These are phyloP conservation scores for Juglanconis sp. DNA, from an alignment of 2,329 filamentous ascomycete genomes.

Conservation along the genomic window DNA sequence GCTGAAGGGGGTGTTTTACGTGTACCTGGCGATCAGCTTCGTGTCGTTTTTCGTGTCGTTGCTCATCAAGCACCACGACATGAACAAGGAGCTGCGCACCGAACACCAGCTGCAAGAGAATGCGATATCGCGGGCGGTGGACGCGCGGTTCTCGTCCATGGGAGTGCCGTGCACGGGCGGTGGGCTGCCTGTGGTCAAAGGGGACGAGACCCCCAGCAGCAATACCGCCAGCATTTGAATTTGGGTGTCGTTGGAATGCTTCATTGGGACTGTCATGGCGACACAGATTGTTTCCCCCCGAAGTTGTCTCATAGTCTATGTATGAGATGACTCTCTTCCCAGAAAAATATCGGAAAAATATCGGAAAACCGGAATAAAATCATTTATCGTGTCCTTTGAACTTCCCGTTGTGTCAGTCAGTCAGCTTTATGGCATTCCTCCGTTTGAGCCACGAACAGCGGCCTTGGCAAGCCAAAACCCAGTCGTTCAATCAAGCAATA, in stretches of 20 bases:
- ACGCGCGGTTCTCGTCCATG: constrained; percentile 4
- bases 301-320: too few species aligned
- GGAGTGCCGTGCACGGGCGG: neutral
- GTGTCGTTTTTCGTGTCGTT: constrained; percentile 49
- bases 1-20: constrained; percentile 51
- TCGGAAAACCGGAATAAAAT: too few species aligned
- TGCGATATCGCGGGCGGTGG: constrained; percentile 11
- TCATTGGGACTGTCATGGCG: neutral
- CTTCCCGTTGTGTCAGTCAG: too few species aligned
- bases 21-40: constrained; percentile 48
- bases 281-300: neutral
- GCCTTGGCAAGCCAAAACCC: neutral
- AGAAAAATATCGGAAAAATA: too few species aligned
- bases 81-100: constrained; percentile 45
- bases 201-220: neutral
- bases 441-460: neutral
- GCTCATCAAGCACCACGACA: constrained; percentile 46
- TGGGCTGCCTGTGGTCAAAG: neutral
- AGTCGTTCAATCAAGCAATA: neutral
- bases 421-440: neutral
- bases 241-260: neutral
- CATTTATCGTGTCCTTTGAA: too few species aligned
- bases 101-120: constrained; percentile 43
- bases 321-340: too few species aligned
- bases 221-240: neutral